Evolutionary conservation across 768 basidiomycete species (phyloP).

Genomic region (Lactarius hatsudake): DNA sequence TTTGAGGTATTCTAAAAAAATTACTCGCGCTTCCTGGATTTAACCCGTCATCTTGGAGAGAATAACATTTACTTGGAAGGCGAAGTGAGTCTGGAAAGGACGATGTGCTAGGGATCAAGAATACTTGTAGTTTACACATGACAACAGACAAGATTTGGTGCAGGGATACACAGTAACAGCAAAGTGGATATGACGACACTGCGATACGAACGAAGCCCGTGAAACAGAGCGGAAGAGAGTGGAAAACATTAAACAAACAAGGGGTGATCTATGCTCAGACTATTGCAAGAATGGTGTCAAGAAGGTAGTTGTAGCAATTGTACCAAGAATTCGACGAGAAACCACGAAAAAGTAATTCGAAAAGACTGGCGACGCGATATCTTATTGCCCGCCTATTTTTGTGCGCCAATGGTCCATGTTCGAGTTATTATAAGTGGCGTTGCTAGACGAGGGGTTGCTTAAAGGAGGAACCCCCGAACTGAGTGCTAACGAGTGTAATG

Average conservation of each 20-base stretch:
- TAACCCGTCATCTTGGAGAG: conserved; percentile 20
- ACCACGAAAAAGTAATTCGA: conserved; percentile 4
- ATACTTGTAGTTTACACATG: conserved; percentile 23
- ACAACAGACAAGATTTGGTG: conserved; percentile 12
- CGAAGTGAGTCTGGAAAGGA: conserved; percentile 10
- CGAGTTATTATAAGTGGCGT: conserved; percentile 13
- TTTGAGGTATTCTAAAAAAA: conserved; percentile 9
- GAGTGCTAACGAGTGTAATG: conserved; percentile 15
- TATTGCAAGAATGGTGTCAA: conserved; percentile 13
- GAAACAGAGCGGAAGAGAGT: conserved; percentile 8
- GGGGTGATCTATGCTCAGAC: conserved; percentile 14
- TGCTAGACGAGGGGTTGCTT: conserved; percentile 3
- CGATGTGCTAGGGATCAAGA: conserved; percentile 16
- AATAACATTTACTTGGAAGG: conserved; percentile 19
- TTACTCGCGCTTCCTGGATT: conserved; percentile 6
- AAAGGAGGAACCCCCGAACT: conserved; percentile 16
- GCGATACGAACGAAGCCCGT: conserved; percentile 16
- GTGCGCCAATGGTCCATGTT: conserved; percentile 23
- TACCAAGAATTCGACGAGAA: conserved; percentile 13
- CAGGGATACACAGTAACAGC: conserved; percentile 17
- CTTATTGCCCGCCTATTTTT: conserved; percentile 21
- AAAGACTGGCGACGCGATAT: not conserved
- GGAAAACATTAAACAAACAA: conserved; percentile 6
- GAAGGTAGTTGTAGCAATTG: conserved; percentile 8
- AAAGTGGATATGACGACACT: conserved; percentile 14